A percentile compares a stretch with the other conserved stretches of the same genome.
Conservation (phyloP, 1,284 basidiomycete species). For the Rhodotorula sp. region DNA sequence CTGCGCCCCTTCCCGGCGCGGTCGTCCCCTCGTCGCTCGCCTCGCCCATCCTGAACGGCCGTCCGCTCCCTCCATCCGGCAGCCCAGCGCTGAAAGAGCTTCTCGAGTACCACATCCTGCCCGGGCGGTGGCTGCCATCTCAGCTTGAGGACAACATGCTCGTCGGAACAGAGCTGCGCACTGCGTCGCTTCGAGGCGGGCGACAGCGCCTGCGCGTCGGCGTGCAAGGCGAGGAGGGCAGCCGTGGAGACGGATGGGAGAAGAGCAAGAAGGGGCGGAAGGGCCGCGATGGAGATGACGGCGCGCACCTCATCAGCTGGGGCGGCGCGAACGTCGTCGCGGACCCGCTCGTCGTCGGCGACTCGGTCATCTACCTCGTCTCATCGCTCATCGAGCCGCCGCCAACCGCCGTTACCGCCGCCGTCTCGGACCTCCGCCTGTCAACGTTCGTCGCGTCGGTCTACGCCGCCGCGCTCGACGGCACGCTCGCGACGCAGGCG, state of each 20-base stretch:
- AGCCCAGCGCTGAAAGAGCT: conserved; percentile 66
- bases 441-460: conserved; percentile 88
- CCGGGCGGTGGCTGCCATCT: conserved; percentile 68
- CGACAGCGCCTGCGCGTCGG: conserved; percentile 74
- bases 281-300: conserved; percentile 42
- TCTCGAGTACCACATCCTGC: conserved; percentile 80
- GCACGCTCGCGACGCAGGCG: conserved; percentile 62
- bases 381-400: conserved; percentile 81
- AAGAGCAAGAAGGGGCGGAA: conserved; percentile 39
- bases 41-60: conserved; percentile 21
- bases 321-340: conserved; percentile 79
- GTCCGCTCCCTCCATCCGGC: conserved; percentile 64
- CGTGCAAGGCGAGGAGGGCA: conserved; percentile 54
- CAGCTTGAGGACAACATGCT: conserved; percentile 74
- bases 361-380: conserved; percentile 85
- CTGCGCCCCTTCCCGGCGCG: neutral
- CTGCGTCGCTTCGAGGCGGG: conserved; percentile 65
- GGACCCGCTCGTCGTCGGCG: conserved; percentile 71
- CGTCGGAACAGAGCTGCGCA: conserved; percentile 73
- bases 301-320: conserved; percentile 66
- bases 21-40: neutral
- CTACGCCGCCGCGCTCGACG: conserved; percentile 74
- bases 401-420: conserved; percentile 74
- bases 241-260: conserved; percentile 46
- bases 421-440: conserved; percentile 76